Evolutionary conservation across 1,284 basidiomycete species (phyloP).

Genomic region (Rhodotorula sp.): DNA sequence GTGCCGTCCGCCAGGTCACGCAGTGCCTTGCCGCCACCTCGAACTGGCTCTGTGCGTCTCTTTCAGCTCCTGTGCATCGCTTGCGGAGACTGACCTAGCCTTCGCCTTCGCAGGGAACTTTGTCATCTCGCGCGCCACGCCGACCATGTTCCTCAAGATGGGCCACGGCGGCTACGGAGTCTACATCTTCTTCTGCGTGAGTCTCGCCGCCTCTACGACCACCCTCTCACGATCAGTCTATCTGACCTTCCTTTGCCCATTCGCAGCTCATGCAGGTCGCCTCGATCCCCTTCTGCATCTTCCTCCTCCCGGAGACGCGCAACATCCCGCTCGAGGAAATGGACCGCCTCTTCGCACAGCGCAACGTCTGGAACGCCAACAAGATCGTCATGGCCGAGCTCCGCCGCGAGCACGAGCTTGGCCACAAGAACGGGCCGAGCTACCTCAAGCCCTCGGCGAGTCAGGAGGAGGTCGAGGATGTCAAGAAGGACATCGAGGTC

Average conservation of each 20-base stretch:
- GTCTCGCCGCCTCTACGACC: conserved; percentile 22
- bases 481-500: conserved; percentile 12
- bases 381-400: conserved; percentile 39
- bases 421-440: neutral
- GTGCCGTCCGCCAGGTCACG: conserved; percentile 49
- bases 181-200: conserved; percentile 50
- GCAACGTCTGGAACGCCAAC: conserved; percentile 39
- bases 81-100: conserved; percentile 18
- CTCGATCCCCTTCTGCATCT: conserved; percentile 44
- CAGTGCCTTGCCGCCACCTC: conserved; percentile 49
- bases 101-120: conserved; percentile 42
- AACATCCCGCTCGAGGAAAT: conserved; percentile 42
- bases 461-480: conserved; percentile 27
- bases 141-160: conserved; percentile 35
- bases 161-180: conserved; percentile 19
- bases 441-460: conserved; percentile 21
- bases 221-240: no score
- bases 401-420: conserved; percentile 26
- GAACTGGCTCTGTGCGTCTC: conserved; percentile 49
- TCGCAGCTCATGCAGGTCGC: conserved; percentile 45
- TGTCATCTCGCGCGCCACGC: conserved; percentile 45
- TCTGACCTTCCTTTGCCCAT: neutral
- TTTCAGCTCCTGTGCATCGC: neutral
- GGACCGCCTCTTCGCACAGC: conserved; percentile 42
- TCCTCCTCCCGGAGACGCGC: conserved; percentile 43